Conservation (phyloP, 306 rosid genomes). For the Cajanus cajan region DNA sequence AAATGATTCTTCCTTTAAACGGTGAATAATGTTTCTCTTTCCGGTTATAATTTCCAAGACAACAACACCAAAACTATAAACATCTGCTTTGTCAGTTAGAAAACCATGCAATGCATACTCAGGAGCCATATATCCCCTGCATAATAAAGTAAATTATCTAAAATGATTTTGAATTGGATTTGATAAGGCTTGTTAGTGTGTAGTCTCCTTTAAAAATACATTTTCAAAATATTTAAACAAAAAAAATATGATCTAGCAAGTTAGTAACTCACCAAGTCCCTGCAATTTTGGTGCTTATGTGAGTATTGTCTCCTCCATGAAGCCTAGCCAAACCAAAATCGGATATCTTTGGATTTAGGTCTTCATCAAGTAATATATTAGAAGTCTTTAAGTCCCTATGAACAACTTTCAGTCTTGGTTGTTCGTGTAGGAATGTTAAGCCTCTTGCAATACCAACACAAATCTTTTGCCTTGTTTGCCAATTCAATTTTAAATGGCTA, state of each 20-base stretch:
- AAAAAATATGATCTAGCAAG: background rate
- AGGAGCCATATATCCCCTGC: conserved; percentile 59
- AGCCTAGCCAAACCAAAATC: conserved; percentile 68
- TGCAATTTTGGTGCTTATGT: conserved; percentile 55
- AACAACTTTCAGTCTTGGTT: conserved; percentile 56
- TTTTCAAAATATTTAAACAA: background rate
- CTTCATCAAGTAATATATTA: conserved; percentile 55
- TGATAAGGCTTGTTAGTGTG: background rate
- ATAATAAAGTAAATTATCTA: background rate
- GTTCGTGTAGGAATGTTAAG: conserved; percentile 60
- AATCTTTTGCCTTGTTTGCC: conserved; percentile 56
- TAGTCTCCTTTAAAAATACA: background rate
- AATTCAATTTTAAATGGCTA: conserved; percentile 35
- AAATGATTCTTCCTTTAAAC: conserved; percentile 25
- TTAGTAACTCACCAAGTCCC: conserved; percentile 49
- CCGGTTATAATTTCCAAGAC: conserved; percentile 55
- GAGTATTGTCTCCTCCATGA: conserved; percentile 52
- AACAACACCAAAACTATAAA: conserved; percentile 69
- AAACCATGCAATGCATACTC: conserved; percentile 69
- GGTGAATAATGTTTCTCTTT: conserved; percentile 41
- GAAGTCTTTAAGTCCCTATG: conserved; percentile 63
- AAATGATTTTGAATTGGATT: background rate
- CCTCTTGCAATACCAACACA: conserved; percentile 58
- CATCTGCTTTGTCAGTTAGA: conserved; percentile 74
- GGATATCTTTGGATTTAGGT: conserved; percentile 51